A percentile compares a stretch with the other conserved stretches of the same genome.
Evolutionary conservation across 768 basidiomycete genomes (phyloP).

Genomic region (Phaeotremella skinneri): DNA sequence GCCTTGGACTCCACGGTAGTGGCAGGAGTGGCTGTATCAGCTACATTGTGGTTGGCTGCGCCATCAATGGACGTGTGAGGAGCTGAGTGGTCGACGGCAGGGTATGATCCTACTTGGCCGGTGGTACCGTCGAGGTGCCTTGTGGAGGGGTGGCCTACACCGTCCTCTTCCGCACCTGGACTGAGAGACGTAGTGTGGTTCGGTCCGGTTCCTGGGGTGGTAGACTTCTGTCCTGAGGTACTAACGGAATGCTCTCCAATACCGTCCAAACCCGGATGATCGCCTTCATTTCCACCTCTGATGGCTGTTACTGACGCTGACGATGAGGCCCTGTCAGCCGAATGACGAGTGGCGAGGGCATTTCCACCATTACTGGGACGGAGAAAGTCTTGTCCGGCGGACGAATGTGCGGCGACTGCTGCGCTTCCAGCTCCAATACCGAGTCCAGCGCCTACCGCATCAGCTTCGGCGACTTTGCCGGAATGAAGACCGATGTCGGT

Average conservation of each 20-base stretch:
- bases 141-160: conserved; percentile 40
- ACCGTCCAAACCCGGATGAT: not conserved
- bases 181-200: conserved; percentile 18
- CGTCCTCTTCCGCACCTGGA: conserved; percentile 31
- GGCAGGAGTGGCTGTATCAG: not conserved
- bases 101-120: conserved; percentile 31
- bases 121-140: conserved; percentile 23
- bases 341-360: conserved; percentile 23
- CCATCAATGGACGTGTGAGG: not conserved
- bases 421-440: conserved; percentile 14
- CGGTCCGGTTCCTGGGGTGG: conserved; percentile 4
- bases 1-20: not conserved
- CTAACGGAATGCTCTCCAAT: not conserved
- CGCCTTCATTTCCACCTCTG: conserved; percentile 35
- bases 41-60: not conserved
- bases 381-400: not conserved
- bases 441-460: conserved; percentile 5
- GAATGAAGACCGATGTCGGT: conserved; percentile 23
- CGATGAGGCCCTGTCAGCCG: conserved; percentile 31
- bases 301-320: conserved; percentile 43
- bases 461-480: not conserved
- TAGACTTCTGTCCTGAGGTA: not conserved
- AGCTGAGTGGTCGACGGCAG: conserved; percentile 24
- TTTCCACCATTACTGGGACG: not conserved
- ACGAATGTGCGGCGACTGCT: not conserved